Base-by-base conservation (phyloP, 2,329 filamentous ascomycete genomes). In the Talaromyces sp. region DNA sequence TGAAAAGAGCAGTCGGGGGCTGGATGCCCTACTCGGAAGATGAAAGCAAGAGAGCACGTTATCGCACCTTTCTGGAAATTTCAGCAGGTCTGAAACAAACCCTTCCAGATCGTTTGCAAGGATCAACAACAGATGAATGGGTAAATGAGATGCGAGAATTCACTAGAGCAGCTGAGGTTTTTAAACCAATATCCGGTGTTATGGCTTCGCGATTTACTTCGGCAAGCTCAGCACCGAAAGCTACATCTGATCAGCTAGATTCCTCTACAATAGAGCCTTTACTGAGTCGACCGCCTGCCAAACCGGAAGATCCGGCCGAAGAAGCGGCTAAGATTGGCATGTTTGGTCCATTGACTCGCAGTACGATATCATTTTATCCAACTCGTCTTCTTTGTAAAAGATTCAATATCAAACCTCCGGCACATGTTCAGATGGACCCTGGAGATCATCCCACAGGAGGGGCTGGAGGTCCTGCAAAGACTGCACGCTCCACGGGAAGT, bases 161-260 rank as follows among this genome's bases (percentile, higher is more conserved):
- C 72, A 82, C 86, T 13, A 86, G 88, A 64, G 89, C 89, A 5
- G 89, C 89, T 0, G 82, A 88, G 70, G 88, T 98, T 22, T 99
- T 98, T 81, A 94, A 91, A 75, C 95, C 95, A 0, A 91, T 96
- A 80, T 92, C 91, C 1, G 93, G 93, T 0, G 84, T 92, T 68
- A 98, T 99, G 92, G 95, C 94, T 17, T 92, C 91, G 22, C 89
- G 94, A 0, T 99, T 99, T 75, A 97, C 93, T 0, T 89, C 91
- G 63, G 74, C 79, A 3, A 77, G 77, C 5, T 75, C 73, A 0
- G 72, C 78, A 2, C 75, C 79, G 3, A 76, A 79, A 45, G 70
- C 74, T 10, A 74, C 79, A 1, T 77, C 81, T 1, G 77, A 80
- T 68, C 70, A 71, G 62, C 70, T 68, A 43, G 74, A 74, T 53